phyloP scores from a whole-genome alignment of 2,329 filamentous ascomycete species.

The Dryadomyces quercus-mongolicae region DNA sequence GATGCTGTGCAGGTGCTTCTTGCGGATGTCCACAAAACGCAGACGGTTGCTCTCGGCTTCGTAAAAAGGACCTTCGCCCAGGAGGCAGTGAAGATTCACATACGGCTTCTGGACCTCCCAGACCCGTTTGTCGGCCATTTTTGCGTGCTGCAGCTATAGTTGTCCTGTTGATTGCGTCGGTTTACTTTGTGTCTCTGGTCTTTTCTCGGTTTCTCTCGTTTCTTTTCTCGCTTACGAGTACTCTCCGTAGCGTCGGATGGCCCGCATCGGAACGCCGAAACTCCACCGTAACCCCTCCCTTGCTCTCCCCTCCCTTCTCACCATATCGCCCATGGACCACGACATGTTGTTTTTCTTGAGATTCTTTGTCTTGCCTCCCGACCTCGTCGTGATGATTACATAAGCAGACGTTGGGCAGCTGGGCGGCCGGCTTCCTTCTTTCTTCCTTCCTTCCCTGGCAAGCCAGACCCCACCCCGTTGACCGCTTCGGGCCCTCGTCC shows the following conservation, averaged over 20 bases:
- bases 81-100: slow-evolving; percentile 50
- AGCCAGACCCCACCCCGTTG: neutral
- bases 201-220: neutral
- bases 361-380: neutral
- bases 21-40: slow-evolving; percentile 75
- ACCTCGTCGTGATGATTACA: neutral
- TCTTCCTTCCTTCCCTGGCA: no score
- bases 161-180: neutral
- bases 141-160: neutral
- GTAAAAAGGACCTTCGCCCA: slow-evolving; percentile 67
- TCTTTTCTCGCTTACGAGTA: neutral
- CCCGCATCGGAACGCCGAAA: neutral
- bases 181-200: neutral
- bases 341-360: neutral
- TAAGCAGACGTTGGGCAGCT: neutral
- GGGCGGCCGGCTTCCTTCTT: no score
- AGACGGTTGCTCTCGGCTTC: slow-evolving; percentile 52
- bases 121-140: slow-evolving; percentile 24
- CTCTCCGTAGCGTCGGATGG: neutral
- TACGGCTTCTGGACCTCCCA: slow-evolving; percentile 42
- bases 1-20: slow-evolving; percentile 60
- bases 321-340: neutral
- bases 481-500: neutral
- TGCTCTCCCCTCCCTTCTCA: neutral
- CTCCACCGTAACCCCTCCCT: neutral